Evolutionary conservation across 805 yeast species (phyloP).

Genomic region (Lipomyces lipofer): DNA sequence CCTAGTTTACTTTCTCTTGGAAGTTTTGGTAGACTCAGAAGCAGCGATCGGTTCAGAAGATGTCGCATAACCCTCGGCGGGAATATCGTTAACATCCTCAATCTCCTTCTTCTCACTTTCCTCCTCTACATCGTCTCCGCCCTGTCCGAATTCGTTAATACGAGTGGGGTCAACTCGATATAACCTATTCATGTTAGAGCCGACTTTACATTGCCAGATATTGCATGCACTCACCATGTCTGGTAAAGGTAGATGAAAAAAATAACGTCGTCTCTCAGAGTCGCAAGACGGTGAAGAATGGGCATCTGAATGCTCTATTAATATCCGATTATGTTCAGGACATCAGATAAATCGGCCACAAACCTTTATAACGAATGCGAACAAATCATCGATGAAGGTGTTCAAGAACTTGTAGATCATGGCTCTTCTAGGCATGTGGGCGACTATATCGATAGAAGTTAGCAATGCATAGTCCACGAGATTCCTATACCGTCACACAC

Average conservation of each 20-base stretch:
- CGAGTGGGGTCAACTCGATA: conserved; percentile 46
- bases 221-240: too few species aligned
- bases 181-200: too few species aligned
- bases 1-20: not conserved
- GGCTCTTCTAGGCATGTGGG: conserved; percentile 46
- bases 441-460: conserved; percentile 39
- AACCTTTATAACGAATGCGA: conserved; percentile 45
- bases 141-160: conserved; percentile 45
- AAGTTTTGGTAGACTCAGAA: not conserved
- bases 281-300: conserved; percentile 45
- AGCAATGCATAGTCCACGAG: not conserved
- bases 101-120: conserved; percentile 4
- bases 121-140: conserved; percentile 33
- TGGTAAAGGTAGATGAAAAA: conserved; percentile 46
- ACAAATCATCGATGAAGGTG: conserved; percentile 46
- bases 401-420: conserved; percentile 47
- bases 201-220: not conserved
- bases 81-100: conserved; percentile 7
- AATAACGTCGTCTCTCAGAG: conserved; percentile 46
- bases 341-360: not conserved
- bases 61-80: conserved; percentile 7
- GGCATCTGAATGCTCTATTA: conserved; percentile 39
- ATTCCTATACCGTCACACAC: too few species aligned
- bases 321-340: not conserved
- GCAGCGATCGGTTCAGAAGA: conserved; percentile 7